Base-by-base conservation (phyloP, 1,284 basidiomycete species). In the Peniophora sp. region DNA sequence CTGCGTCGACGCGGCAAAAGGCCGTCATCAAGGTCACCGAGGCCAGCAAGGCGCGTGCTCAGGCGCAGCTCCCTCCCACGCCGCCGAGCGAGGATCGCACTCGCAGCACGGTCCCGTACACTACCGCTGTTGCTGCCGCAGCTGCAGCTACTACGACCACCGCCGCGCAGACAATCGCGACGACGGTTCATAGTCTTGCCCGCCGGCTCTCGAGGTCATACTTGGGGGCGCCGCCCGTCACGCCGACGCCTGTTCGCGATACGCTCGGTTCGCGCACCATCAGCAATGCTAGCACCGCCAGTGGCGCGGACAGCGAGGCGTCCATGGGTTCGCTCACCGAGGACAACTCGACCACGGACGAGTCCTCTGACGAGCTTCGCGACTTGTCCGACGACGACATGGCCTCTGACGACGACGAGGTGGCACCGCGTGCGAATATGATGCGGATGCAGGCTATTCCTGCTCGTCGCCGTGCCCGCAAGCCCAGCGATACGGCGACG, bases 1-100 rank as follows among this genome's bases (percentile, higher is more conserved):
- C 11, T 52, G 59, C 49, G 5, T 58, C 66, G 53, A 55, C 68
- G 14, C 62, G 66, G 9, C 63, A 74, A 56, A 76, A 77, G 58
- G 83, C 83, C 20, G 72, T 87, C 43, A 78, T 73, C 58, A 78
- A 70, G 58, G 83, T 85, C 2, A 65, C 78, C 47, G 74, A 71
- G 58, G 78, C 78, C 1, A 69, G 78, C 27, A 74, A 71, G 56
- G 79, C 76, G 49, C 76, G 83, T 53, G 77, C 75, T 22, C 76
- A 74, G 57, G 74, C 70, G 48, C 68, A 70, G 56, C 41, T 69
- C 49, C 70, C 70, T 10, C 67, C 66, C 8, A 72, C 72, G 2
- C 71, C 76, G 9, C 65, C 27, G 27, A 6, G 69, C 24, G 62
- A 64, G 54, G 71, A 75, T 35, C 54, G 55, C n/a, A 45, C 39